phyloP scores from a whole-genome alignment of 805 yeast genomes.

The Lipomyces yamadae region DNA sequence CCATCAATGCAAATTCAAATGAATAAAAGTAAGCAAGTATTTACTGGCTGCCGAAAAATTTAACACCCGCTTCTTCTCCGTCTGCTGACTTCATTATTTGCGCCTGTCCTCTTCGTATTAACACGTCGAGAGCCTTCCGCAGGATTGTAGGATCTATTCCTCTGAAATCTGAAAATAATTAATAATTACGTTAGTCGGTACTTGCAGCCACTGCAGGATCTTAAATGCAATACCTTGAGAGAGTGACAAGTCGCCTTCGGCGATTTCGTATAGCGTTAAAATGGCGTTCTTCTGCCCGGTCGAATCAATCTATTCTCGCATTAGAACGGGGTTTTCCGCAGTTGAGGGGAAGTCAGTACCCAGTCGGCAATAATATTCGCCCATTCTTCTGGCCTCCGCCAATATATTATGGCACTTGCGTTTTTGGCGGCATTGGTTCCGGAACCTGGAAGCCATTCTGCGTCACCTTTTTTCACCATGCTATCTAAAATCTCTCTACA shows the following conservation, averaged over 20 bases:
- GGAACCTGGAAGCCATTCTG: conserved; percentile 55
- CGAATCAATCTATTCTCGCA: conserved; percentile 54
- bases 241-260: conserved; percentile 62
- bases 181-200: background rate
- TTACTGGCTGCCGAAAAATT: conserved; percentile 46
- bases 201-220: background rate
- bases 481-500: conserved; percentile 59
- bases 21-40: background rate
- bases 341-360: conserved; percentile 42
- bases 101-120: conserved; percentile 74
- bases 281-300: conserved; percentile 81
- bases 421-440: conserved; percentile 36
- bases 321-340: conserved; percentile 45
- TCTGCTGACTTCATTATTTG: conserved; percentile 70
- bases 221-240: conserved; percentile 46
- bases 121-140: conserved; percentile 57
- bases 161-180: conserved; percentile 58
- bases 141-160: conserved; percentile 65
- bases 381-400: conserved; percentile 76
- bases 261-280: conserved; percentile 79
- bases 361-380: conserved; percentile 63
- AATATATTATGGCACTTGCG: conserved; percentile 55
- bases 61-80: conserved; percentile 76
- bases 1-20: background rate
- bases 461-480: conserved; percentile 62